Evolutionary conservation across 2,329 filamentous ascomycete genomes (phyloP).

Genomic region (Aureobasidium leucospermi): DNA sequence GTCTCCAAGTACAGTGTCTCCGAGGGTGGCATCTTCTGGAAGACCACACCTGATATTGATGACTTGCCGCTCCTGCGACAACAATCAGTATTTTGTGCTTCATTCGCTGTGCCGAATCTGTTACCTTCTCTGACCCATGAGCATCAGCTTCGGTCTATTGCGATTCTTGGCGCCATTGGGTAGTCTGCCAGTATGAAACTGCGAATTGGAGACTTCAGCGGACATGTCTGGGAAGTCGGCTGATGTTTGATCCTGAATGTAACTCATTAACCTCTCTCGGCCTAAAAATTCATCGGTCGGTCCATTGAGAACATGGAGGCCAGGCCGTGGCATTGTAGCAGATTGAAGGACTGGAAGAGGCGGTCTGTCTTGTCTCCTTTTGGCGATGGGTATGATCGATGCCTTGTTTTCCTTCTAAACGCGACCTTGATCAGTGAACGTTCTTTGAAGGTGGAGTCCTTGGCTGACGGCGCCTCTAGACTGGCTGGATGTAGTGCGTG

Average conservation of each 20-base stretch:
- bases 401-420: background rate
- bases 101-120: slow-evolving; percentile 19
- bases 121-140: slow-evolving; percentile 94
- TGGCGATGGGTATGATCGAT: background rate
- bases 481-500: background rate
- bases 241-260: slow-evolving; percentile 14
- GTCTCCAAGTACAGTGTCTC: slow-evolving; percentile 95
- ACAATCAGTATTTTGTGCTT: slow-evolving; percentile 5
- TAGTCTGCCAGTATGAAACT: slow-evolving; percentile 33
- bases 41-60: slow-evolving; percentile 97
- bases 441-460: background rate
- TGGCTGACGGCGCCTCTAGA: background rate
- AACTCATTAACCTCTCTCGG: slow-evolving; percentile 15
- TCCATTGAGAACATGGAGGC: background rate
- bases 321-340: slow-evolving; percentile 10
- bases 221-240: slow-evolving; percentile 14
- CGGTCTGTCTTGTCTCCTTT: background rate
- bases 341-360: background rate
- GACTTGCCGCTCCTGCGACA: slow-evolving; percentile 82
- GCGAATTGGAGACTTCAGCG: slow-evolving; percentile 2
- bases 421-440: background rate
- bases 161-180: slow-evolving; percentile 45
- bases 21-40: slow-evolving; percentile 92
- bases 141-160: slow-evolving; percentile 72
- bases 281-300: background rate